Evolutionary conservation across 2,329 filamentous ascomycete species (phyloP).

Genomic region (Fusarium tanahbumbuense): DNA sequence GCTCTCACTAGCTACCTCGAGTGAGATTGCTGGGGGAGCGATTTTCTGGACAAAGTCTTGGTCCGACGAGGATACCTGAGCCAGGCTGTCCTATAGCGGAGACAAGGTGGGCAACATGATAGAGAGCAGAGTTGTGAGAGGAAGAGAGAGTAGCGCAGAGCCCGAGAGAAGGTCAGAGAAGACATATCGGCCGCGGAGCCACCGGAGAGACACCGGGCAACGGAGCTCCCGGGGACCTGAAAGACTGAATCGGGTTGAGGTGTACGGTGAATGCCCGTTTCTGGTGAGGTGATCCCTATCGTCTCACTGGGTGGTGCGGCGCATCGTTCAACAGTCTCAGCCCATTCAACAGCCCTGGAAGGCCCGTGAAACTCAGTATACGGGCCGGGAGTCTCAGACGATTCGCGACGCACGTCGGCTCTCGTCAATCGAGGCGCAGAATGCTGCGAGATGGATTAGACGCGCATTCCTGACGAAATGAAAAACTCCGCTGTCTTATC

Average conservation of each 20-base stretch:
- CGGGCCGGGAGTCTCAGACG: slow-evolving; percentile 24
- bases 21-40: slow-evolving; percentile 40
- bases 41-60: slow-evolving; percentile 37
- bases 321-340: slow-evolving; percentile 38
- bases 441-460: slow-evolving; percentile 39
- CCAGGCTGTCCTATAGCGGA: slow-evolving; percentile 36
- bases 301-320: slow-evolving; percentile 34
- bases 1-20: slow-evolving; percentile 43
- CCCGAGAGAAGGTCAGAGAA: slow-evolving; percentile 39
- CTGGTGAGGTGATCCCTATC: slow-evolving; percentile 27
- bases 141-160: slow-evolving; percentile 40
- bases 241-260: slow-evolving; percentile 36
- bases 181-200: slow-evolving; percentile 39
- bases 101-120: slow-evolving; percentile 31
- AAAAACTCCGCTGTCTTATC: slow-evolving; percentile 37
- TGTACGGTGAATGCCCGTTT: slow-evolving; percentile 41
- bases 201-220: slow-evolving; percentile 42
- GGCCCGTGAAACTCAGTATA: slow-evolving; percentile 17
- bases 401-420: slow-evolving; percentile 15
- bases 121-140: slow-evolving; percentile 33
- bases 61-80: slow-evolving; percentile 31
- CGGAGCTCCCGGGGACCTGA: slow-evolving; percentile 25
- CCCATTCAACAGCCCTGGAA: slow-evolving; percentile 32
- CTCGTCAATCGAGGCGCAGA: slow-evolving; percentile 42
- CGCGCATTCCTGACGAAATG: slow-evolving; percentile 23